A percentile compares a stretch with the other conserved stretches of the same genome.
These are phyloP conservation scores for Chimonanthus salicifolius DNA, from an alignment of 164 flowering plant species.

Conservation along the genomic window DNA sequence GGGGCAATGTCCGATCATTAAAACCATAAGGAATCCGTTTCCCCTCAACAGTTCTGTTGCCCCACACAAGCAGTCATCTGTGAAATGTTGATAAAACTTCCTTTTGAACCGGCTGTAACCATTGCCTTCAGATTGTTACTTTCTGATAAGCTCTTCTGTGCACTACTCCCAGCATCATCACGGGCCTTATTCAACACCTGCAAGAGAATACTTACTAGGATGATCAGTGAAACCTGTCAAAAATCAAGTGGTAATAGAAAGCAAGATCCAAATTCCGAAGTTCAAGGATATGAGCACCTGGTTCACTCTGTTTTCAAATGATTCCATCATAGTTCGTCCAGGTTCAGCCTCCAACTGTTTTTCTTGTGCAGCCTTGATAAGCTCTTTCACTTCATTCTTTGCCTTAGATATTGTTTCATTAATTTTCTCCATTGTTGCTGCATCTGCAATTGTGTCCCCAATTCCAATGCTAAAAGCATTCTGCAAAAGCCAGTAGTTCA, in stretches of 20 bases:
- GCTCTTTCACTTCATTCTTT: conserved; percentile 82
- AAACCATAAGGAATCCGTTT: conserved; percentile 96
- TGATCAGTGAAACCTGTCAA: not conserved
- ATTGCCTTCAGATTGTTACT: conserved; percentile 98
- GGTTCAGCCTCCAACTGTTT: conserved; percentile 88
- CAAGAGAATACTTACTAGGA: not conserved
- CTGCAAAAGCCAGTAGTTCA: conserved; percentile 97
- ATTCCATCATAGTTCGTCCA: conserved; percentile 95
- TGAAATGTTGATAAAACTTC: conserved; percentile 97
- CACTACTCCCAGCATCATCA: conserved; percentile 99
- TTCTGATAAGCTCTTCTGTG: conserved; percentile 92
- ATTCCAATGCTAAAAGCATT: conserved; percentile 94
- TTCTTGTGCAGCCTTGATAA: conserved; percentile 64
- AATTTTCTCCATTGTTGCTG: conserved; percentile 85
- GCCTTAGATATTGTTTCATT: conserved; percentile 88
- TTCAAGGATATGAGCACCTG: conserved; percentile 36
- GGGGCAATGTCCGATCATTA: conserved; percentile 83
- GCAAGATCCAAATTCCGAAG: not conserved
- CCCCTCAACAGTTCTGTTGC: conserved; percentile 99
- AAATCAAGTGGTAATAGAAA: not conserved
- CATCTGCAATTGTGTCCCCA: conserved; percentile 99
- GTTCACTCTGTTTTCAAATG: conserved; percentile 96
- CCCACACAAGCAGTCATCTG: conserved; percentile 99
- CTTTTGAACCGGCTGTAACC: conserved; percentile 99
- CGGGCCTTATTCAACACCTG: conserved; percentile 97